Base-by-base conservation (phyloP, 306 rosid species). In the Ormosia emarginata region DNA sequence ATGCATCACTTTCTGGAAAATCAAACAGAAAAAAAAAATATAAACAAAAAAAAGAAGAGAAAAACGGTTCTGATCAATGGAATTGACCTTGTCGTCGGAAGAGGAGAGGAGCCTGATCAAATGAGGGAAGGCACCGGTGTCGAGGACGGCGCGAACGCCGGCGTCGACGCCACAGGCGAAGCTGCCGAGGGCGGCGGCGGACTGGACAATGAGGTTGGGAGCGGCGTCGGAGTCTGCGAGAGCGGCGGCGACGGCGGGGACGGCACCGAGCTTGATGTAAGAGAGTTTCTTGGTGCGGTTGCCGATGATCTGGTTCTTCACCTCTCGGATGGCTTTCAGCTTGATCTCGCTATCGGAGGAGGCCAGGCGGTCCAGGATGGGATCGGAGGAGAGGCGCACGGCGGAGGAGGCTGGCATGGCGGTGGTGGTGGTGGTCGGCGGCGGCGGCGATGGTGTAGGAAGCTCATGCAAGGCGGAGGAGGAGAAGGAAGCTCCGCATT, bases 261-360 rank as follows among this genome's bases (percentile, higher is more conserved):
- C 98, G 7, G 87, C 84, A 12, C 96, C 99, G 43, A 93, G 94
- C 87, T 93, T 91, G 89, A 95, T 78, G 88, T 87, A 95, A 53
- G 88, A 88, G 46, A 93, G 90, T 88, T 93, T 95, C 88, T 90
- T 93, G 15, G 99, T 95, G n/a, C 96, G 98, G 85, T 95, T 95
- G 1, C 97, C 98, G 83, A 95, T 95, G 85, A 95, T 93, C 86
- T 85, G 93, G 70, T 95, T 95, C 86, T 95, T 95, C 55, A 95
- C 88, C 81, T 95, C 97, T 47, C 98, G 73, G 81, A 93, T 92
- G 24, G 99, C 94, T 83, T 90, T 90, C 75, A 95, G 89, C 87
- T 90, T 92, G 74, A 92, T 81, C 39, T 89, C 83, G 65, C 82
- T 59, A 75, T 93, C 97, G 33, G 89, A 47, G 29, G 97, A 92